Evolutionary conservation across 1,139 yeast genomes (phyloP).

Genomic region (Protomyces pachydermus): DNA sequence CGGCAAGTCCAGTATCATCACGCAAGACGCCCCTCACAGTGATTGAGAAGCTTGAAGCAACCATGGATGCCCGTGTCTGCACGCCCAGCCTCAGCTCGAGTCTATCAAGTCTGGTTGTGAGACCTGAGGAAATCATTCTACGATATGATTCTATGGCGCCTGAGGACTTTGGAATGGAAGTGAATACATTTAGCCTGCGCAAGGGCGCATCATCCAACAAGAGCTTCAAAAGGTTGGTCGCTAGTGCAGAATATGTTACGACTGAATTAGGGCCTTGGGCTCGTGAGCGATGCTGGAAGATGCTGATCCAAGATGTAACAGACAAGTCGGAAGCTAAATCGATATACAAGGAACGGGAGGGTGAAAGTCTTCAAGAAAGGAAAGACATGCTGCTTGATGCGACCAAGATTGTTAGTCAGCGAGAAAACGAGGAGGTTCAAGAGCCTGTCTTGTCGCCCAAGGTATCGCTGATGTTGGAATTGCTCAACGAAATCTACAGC

Average conservation of each 20-base stretch:
- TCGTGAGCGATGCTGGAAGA: neutral
- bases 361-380: neutral
- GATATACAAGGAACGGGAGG: neutral
- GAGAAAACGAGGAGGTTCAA: neutral
- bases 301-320: neutral
- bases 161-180: neutral
- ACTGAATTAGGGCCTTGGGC: neutral
- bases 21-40: neutral
- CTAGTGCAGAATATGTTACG: neutral
- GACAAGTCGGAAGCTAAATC: neutral
- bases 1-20: slow-evolving; percentile 31
- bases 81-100: slow-evolving; percentile 4
- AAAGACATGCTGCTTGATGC: neutral
- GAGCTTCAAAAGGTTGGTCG: neutral
- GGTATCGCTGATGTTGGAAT: slow-evolving; percentile 13
- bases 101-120: neutral
- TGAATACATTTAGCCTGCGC: neutral
- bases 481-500: slow-evolving; percentile 9
- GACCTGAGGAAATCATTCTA: slow-evolving; percentile 13
- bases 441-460: slow-evolving; percentile 17
- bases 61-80: slow-evolving; percentile 22
- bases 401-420: neutral
- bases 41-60: slow-evolving; percentile 17
- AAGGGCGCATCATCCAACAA: neutral
- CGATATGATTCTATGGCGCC: neutral